phyloP scores from a whole-genome alignment of 1,284 basidiomycete species.

The Ceratobasidium sp. region DNA sequence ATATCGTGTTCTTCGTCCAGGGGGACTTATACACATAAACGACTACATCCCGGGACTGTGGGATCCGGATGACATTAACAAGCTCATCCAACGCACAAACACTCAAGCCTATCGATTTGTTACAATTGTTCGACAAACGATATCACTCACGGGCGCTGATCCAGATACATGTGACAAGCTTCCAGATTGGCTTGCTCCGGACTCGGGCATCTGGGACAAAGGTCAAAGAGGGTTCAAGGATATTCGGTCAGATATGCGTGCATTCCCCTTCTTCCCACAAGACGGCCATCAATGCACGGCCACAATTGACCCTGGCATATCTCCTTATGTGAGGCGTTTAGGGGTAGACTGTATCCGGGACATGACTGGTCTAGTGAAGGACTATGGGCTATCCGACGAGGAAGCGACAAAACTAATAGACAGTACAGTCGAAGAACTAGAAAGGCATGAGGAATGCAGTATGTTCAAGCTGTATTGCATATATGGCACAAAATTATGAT shows the following conservation, averaged over 20 bases:
- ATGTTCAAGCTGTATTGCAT: not conserved
- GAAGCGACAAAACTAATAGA: not conserved
- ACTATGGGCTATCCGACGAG: not conserved
- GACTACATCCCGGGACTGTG: not conserved
- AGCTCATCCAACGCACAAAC: not conserved
- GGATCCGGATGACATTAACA: not conserved
- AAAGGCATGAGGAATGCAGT: not conserved
- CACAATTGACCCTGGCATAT: too few species aligned
- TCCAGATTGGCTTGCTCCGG: not conserved
- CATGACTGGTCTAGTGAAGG: not conserved
- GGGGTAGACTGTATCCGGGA: not conserved
- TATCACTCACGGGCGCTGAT: not conserved
- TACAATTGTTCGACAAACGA: not conserved
- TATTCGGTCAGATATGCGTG: too few species aligned
- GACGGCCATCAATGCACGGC: too few species aligned
- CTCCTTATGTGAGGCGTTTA: not conserved
- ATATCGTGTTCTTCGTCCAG: not conserved
- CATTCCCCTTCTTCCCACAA: too few species aligned
- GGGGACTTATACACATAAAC: not conserved
- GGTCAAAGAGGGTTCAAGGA: not conserved
- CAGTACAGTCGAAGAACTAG: not conserved
- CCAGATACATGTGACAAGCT: constrained; percentile 6
- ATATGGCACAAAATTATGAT: too few species aligned
- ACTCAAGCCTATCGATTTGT: not conserved
- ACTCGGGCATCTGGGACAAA: not conserved